These are phyloP conservation scores for Aspergillus nanangensis DNA, from an alignment of 495 filamentous ascomycete genomes.

Conservation along the genomic window DNA sequence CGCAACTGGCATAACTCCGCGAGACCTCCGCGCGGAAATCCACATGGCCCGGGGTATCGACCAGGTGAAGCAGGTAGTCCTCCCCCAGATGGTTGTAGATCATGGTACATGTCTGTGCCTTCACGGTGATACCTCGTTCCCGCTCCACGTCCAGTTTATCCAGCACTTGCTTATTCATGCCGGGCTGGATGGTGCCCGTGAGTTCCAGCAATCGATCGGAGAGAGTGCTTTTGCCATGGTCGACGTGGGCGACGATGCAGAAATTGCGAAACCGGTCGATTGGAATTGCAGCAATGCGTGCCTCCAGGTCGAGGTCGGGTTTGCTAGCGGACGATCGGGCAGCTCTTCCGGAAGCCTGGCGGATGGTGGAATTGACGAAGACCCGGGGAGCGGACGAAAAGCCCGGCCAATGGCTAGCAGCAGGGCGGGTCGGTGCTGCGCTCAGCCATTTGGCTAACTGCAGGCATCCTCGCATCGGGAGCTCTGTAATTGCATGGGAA, in stretches of 20 bases:
- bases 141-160: slow-evolving; percentile 97
- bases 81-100: slow-evolving; percentile 79
- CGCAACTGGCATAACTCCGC: slow-evolving; percentile 90
- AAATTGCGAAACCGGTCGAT: slow-evolving; percentile 91
- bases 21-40: slow-evolving; percentile 96
- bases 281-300: slow-evolving; percentile 77
- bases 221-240: slow-evolving; percentile 96
- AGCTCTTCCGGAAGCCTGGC: slow-evolving; percentile 28
- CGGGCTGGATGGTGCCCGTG: slow-evolving; percentile 86
- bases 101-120: slow-evolving; percentile 98
- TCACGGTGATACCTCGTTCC: slow-evolving; percentile 95
- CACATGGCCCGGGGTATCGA: slow-evolving; percentile 96
- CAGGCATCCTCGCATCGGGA: slow-evolving; percentile 55
- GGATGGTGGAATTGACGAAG: slow-evolving; percentile 36
- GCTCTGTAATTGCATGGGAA: slow-evolving; percentile 37
- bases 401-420: slow-evolving; percentile 28
- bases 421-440: slow-evolving; percentile 35
- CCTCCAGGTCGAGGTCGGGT: slow-evolving; percentile 59
- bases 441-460: slow-evolving; percentile 48
- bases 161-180: slow-evolving; percentile 89
- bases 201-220: slow-evolving; percentile 88
- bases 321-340: slow-evolving; percentile 14
- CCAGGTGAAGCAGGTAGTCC: slow-evolving; percentile 90
- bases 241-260: slow-evolving; percentile 97
- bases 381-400: slow-evolving; percentile 21